These are phyloP conservation scores for Moelleriella libera DNA, from an alignment of 2,329 filamentous ascomycete genomes.

Conservation along the genomic window DNA sequence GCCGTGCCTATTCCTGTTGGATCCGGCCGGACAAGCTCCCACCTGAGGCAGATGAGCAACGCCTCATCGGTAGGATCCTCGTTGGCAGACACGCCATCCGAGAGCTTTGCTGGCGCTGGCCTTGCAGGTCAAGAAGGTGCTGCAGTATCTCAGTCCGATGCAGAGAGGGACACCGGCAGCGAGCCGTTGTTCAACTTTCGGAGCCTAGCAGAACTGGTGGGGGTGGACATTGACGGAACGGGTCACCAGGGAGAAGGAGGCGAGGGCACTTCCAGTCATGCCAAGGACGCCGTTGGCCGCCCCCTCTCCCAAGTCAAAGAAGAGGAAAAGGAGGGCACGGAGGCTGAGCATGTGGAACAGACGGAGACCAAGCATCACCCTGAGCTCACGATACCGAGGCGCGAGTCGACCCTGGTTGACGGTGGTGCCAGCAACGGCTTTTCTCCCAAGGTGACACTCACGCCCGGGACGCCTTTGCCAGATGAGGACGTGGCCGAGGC, in stretches of 20 bases:
- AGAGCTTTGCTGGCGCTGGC: conserved; percentile 29
- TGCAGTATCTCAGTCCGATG: conserved; percentile 31
- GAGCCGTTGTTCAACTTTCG: conserved; percentile 89
- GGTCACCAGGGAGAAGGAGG: conserved; percentile 16
- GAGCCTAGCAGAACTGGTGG: conserved; percentile 75
- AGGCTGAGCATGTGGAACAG: conserved; percentile 17
- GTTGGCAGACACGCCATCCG: conserved; percentile 49
- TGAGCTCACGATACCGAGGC: neutral
- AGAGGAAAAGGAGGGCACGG: conserved; percentile 19
- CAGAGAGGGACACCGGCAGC: conserved; percentile 34
- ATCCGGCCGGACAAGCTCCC: conserved; percentile 48
- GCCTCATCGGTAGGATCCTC: conserved; percentile 76
- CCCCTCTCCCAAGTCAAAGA: conserved; percentile 23
- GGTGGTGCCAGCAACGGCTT: neutral
- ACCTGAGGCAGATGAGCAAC: conserved; percentile 72
- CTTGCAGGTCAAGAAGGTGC: conserved; percentile 16
- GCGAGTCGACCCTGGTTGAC: conserved; percentile 4
- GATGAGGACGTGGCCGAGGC: conserved; percentile 14
- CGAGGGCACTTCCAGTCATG: conserved; percentile 7
- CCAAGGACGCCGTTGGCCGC: conserved; percentile 7
- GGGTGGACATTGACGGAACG: conserved; percentile 36
- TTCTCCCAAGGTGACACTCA: conserved; percentile 4
- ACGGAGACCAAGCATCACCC: neutral
- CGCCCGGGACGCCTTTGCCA: conserved; percentile 26
- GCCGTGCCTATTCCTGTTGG: conserved; percentile 32